Evolutionary conservation across 305 asterid species (phyloP).

Genomic region (Petunia hybrid): DNA sequence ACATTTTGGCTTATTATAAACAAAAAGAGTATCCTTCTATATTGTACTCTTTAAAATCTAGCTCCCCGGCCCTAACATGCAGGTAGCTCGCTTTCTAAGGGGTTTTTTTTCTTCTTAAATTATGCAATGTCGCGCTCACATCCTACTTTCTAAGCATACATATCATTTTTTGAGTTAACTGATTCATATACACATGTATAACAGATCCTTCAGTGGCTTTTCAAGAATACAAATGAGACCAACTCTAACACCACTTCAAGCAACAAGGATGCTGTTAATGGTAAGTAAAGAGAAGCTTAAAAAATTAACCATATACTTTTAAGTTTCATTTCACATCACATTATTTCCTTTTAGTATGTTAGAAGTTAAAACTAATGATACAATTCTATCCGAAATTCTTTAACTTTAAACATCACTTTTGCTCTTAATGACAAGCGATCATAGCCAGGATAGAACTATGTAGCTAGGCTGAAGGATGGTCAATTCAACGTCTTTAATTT

Average conservation of each 20-base stretch:
- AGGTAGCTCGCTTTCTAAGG: slow-evolving; percentile 54
- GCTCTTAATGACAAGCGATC: too few relatives aligned
- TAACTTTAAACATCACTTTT: too few relatives aligned
- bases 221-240: slow-evolving; percentile 46
- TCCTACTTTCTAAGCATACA: slow-evolving; percentile 15
- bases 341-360: too few relatives aligned
- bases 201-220: slow-evolving; percentile 63
- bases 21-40: slow-evolving; percentile 57
- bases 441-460: too few relatives aligned
- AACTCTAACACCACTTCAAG: slow-evolving; percentile 33
- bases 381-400: too few relatives aligned
- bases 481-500: too few relatives aligned
- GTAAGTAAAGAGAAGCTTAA: slow-evolving; percentile 29
- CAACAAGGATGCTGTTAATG: slow-evolving; percentile 40
- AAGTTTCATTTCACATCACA: too few relatives aligned
- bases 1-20: slow-evolving; percentile 47
- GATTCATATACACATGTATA: slow-evolving; percentile 39
- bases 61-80: slow-evolving; percentile 60
- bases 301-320: too few relatives aligned
- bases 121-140: slow-evolving; percentile 46
- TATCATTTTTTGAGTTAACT: background rate
- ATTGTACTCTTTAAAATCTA: slow-evolving; percentile 29
- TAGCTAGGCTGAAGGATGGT: too few relatives aligned
- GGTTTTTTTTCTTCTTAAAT: slow-evolving; percentile 28
- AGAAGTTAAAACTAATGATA: too few relatives aligned